Base-by-base conservation (phyloP, 2,329 filamentous ascomycete genomes). In the Dactylellina drechsleri region DNA sequence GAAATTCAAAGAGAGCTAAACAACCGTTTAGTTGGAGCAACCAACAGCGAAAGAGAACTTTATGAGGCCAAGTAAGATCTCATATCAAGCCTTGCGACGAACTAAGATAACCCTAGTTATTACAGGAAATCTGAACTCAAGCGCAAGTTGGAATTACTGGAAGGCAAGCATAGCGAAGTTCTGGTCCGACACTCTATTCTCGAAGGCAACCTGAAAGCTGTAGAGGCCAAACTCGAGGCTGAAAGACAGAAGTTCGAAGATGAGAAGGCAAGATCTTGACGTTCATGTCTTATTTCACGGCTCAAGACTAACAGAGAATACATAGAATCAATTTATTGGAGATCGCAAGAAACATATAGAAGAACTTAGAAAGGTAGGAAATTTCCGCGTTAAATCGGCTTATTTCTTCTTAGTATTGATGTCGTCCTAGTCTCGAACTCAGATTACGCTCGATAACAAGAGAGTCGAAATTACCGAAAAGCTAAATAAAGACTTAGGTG, bases 1-100 rank as follows among this genome's bases (percentile, higher is more conserved):
- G 36, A 59, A n/a, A 64, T 36, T 26, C 58, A 64, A 47, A 68
- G 36, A 15, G 71, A 68, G 2, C 28, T 75, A 1, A 75, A 75
- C 18, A 40, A 15, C 4, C 57, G 57, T 13, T 23, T 75, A 6
- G 52, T 75, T 20, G 58, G 64, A 6, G 57, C 71, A 5, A 68
- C 65, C 8, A 65, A 43, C 16, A 60, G 57, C 23, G 71, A 65
- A 20, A 68, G 50, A 23, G 64, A 59, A 15, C 15, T 58, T 7
- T 18, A 49, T 16, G 58, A 47, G 16, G 23, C 66, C 4, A 75
- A 43, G 71, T 68, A 65, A 26, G 31, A 49, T 49, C 7, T 31
- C 43, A 16, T 3, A 36, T 16, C 4, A 15, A 52, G 7, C 15
- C 5, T 52, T 20, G 26, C 43, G 2, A 43, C 58, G 41, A 36